Base-by-base conservation (phyloP, 192 early-diverging fungal species). In the Backusella circina region DNA sequence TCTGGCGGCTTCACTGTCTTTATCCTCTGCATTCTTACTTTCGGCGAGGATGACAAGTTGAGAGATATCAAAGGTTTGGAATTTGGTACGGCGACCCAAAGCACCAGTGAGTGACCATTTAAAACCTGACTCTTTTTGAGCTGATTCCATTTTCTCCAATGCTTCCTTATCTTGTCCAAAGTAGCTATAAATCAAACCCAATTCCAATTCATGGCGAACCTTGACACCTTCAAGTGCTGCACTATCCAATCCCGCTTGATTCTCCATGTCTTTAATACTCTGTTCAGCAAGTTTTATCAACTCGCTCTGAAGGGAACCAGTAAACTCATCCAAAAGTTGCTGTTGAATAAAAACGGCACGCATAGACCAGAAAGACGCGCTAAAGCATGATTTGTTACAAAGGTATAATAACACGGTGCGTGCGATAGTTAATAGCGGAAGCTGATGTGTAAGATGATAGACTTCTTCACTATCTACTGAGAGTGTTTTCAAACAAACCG, bases 31-130 rank as follows among this genome's bases (percentile, higher is more conserved):
- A 33, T 41, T 77, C 65, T 85, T 77, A 81, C 94, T 96, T 74
- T 93, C 90, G 0, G 98, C 98, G 16, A 95, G 67, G n/a, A 99
- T 83, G 13, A 98, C 94, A 8, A 99, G 86, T 75, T 99, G 98
- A 9, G 95, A 86, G 0, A 94, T 87, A 83, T 98, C 95, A 75
- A 89, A 94, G 1, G 81, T 84, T 81, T 99, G 98, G 85, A 97
- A 97, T 82, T 93, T 94, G 30, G 98, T 99, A 41, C 97, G 90
- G 72, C 87, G 88, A 75, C 98, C 98, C 70, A 95, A 79, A 26
- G 93, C 94, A 26, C 98, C 98, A 0, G 94, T 96, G 65, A 99
- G 77, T 66, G 90, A 86, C 93, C 95, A 98, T 73, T 88, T 80
- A 68, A 99, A 86, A 23, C 94, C 90, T 51, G 92, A 94, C 12